These are phyloP conservation scores for Desmodesmus armatus DNA, from an alignment of 139 green algal genomes.

Conservation along the genomic window DNA sequence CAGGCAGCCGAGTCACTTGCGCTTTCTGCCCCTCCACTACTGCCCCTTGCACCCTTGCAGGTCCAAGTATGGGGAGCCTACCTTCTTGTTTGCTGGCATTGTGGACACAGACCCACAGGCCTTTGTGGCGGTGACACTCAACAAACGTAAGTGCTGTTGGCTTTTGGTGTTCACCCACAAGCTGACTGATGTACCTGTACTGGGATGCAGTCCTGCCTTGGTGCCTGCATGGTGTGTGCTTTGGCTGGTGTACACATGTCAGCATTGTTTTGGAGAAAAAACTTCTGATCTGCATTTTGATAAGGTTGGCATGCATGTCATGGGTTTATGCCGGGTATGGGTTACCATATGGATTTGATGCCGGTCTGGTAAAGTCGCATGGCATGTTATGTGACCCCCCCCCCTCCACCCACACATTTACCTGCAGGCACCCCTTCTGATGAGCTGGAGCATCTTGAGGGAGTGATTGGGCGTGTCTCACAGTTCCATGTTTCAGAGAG, in stretches of 20 bases:
- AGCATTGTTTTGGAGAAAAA: neutral
- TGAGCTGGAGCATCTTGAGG: conserved; percentile 27
- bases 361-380: neutral
- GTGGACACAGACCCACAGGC: conserved; percentile 31
- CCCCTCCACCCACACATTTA: neutral
- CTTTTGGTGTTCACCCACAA: neutral
- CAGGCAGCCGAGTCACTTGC: neutral
- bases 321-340: neutral
- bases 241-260: neutral
- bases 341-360: neutral
- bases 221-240: neutral
- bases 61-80: neutral
- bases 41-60: neutral
- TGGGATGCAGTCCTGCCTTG: neutral
- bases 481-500: conserved; percentile 25
- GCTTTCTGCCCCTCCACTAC: neutral
- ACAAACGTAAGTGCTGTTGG: neutral
- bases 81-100: conserved; percentile 23
- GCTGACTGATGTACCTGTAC: neutral
- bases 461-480: conserved; percentile 10
- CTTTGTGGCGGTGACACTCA: conserved; percentile 29
- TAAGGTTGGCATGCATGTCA: neutral
- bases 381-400: neutral
- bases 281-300: neutral
- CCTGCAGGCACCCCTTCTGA: conserved; percentile 16